Evolutionary conservation across 257 asterid genomes (phyloP).

Genomic region (Salvia miltiorrhiza): DNA sequence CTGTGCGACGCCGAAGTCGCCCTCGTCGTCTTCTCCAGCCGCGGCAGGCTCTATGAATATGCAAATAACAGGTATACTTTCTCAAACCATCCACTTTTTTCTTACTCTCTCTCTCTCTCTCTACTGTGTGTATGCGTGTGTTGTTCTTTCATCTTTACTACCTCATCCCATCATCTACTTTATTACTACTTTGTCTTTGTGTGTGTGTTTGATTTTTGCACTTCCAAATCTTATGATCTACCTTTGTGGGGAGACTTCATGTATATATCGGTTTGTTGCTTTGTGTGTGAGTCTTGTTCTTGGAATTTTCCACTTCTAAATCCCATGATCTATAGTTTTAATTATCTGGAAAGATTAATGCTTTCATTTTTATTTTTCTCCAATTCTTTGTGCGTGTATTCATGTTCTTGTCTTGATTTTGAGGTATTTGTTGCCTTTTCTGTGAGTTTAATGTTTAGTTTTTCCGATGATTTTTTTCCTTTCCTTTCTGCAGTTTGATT

Average conservation of each 20-base stretch:
- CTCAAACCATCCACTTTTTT: background rate
- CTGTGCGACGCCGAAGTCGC: conserved; percentile 93
- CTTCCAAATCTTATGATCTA: background rate
- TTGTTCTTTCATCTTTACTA: background rate
- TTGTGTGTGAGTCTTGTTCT: background rate
- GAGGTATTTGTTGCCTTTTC: conserved; percentile 16
- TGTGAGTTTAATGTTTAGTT: conserved; percentile 20
- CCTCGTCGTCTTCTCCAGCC: conserved; percentile 78
- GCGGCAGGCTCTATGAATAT: conserved; percentile 85
- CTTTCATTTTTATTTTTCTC: background rate
- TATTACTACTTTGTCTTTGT: no score
- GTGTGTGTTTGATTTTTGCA: no score
- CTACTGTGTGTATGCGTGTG: background rate
- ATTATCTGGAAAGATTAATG: background rate
- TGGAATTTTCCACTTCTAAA: background rate
- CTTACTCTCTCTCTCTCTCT: background rate
- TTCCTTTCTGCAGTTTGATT: conserved; percentile 26
- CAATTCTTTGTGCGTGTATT: background rate
- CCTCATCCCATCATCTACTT: no score
- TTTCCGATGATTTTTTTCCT: background rate
- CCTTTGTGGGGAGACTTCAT: background rate
- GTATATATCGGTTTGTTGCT: background rate
- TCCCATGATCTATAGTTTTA: background rate
- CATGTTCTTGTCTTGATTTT: background rate
- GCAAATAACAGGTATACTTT: conserved; percentile 68